Evolutionary conservation across 148 eudicot species (phyloP).

Genomic region (Rhododendron kiyosumense): DNA sequence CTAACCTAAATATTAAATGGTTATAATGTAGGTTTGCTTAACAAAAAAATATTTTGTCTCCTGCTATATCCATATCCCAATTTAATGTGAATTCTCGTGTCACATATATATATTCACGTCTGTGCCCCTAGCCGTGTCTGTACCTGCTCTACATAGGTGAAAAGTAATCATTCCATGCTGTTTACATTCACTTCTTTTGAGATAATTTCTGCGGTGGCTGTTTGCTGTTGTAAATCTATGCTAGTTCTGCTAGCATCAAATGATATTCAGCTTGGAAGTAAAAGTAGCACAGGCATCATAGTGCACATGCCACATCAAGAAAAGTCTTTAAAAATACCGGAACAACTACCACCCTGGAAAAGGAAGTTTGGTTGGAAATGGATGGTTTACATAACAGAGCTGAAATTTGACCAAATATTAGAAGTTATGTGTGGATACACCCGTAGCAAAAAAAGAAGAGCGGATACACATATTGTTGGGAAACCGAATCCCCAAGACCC

Average conservation of each 20-base stretch:
- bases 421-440: background rate
- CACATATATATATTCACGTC: background rate
- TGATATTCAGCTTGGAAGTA: background rate
- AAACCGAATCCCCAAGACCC: too few relatives aligned
- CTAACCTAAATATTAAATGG: background rate
- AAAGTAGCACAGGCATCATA: background rate
- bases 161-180: background rate
- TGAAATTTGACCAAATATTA: slow-evolving; percentile 19
- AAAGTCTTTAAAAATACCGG: background rate
- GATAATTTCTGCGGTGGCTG: background rate
- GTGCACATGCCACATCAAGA: slow-evolving; percentile 3
- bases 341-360: slow-evolving; percentile 8
- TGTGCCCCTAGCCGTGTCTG: background rate
- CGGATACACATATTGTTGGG: background rate
- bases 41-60: too few relatives aligned
- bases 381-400: background rate
- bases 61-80: background rate
- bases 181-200: background rate
- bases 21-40: background rate
- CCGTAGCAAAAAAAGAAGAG: too few relatives aligned
- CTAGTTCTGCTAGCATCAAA: background rate
- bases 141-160: background rate
- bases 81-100: background rate
- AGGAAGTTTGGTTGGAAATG: slow-evolving; percentile 2
- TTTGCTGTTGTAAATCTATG: background rate